Evolutionary conservation across 225 moss, liverwort and hornwort species (phyloP), one percentile per base, ranked within the genome.

Genomic region (Ulota crispa): DNA sequence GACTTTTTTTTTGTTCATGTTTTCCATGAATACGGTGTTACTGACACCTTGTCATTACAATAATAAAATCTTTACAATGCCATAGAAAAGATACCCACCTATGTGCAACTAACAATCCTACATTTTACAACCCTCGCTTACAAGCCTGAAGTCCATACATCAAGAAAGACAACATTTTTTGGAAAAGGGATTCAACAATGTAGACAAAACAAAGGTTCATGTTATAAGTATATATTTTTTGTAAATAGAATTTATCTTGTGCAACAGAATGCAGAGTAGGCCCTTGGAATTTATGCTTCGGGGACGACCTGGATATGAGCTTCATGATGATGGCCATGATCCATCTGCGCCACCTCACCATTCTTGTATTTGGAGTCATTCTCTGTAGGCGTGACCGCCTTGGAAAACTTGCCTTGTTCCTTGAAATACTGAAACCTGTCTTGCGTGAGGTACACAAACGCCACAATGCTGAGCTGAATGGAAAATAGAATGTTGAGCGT

Each of bases 401-500:
- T 92, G 20, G 85, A 80, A 0, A 63, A 60, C 54, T 9, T 61
- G 68, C 91, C 83, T 67, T 95, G 95, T 0, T 78, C 68, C 30
- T 64, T 7, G 20, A 92, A 57, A 62, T 93, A 91, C 1, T 87
- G 78, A 73, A 74, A 93, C 53, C 91, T 52, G 30, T 97, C 96
- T 69, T 95, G 93, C 36, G 90, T 15, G 57, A 97, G 79, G 76
- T 95, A 97, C 61, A 85, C 19, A 15, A 92, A 53, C 2, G 78
- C 88, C 86, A 95, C 79, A 3, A 91, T 0, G 30, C 89, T 74
- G 11, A 97, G 28, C 78, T 91, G 83, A 54, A 95, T 67, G 28
- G 95, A 92, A 78, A 95, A 97, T 7, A 89, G 54, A 1, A 92
- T 89, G 11, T 92, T 87, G 59, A 94, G 2, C 0, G 91, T 83